A percentile compares a stretch with the other conserved stretches of the same genome.
phyloP scores from a whole-genome alignment of 768 basidiomycete genomes.

The Coprinopsis strossmayeri region DNA sequence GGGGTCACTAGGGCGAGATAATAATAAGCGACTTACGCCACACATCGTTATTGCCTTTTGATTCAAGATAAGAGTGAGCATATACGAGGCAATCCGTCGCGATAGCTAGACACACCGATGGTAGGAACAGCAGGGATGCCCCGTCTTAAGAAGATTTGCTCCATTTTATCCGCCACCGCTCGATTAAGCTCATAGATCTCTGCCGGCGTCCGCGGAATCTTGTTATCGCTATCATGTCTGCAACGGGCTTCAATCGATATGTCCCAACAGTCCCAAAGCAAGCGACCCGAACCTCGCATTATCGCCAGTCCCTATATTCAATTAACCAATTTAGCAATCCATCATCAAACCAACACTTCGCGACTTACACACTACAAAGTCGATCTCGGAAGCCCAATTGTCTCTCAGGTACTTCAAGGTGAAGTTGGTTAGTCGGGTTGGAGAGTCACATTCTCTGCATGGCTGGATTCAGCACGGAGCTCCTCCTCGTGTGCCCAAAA shows the following conservation, averaged over 20 bases:
- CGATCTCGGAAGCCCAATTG: conserved; percentile 78
- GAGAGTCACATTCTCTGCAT: conserved; percentile 73
- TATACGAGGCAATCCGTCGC: no score
- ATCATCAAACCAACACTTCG: neutral
- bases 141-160: conserved; percentile 57
- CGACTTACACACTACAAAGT: conserved; percentile 80
- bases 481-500: conserved; percentile 1
- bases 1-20: conserved; percentile 8
- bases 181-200: conserved; percentile 79
- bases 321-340: conserved; percentile 1
- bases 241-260: neutral
- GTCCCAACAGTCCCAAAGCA: neutral
- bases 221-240: conserved; percentile 82
- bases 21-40: conserved; percentile 63
- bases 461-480: neutral
- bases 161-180: conserved; percentile 62
- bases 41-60: conserved; percentile 90
- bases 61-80: no score
- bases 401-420: conserved; percentile 77
- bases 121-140: conserved; percentile 79
- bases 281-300: conserved; percentile 48
- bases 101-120: conserved; percentile 54
- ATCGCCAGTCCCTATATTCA: conserved; percentile 63
- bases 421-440: conserved; percentile 68
- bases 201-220: conserved; percentile 68